These are phyloP conservation scores for Nemania sp. DNA, from an alignment of 2,329 filamentous ascomycete genomes.

Conservation along the genomic window DNA sequence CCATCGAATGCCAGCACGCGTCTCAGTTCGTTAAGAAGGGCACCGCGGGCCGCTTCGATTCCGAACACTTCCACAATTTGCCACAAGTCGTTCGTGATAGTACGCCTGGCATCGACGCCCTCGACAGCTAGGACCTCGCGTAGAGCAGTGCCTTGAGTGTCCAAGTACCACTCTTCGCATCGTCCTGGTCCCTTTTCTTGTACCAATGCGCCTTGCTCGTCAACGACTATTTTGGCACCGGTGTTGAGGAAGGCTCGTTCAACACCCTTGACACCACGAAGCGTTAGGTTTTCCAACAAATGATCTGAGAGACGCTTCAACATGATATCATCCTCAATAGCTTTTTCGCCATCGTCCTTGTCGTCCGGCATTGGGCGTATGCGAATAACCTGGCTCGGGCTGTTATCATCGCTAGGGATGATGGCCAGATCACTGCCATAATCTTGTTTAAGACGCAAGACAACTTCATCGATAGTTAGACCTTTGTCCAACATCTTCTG, in stretches of 20 bases:
- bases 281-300: conserved; percentile 84
- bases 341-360: conserved; percentile 66
- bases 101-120: conserved; percentile 83
- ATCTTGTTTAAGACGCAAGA: conserved; percentile 83
- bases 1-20: conserved; percentile 96
- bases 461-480: conserved; percentile 88
- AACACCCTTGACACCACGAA: conserved; percentile 87
- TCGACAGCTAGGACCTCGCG: conserved; percentile 82
- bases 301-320: conserved; percentile 90
- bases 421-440: conserved; percentile 85
- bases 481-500: conserved; percentile 96
- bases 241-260: conserved; percentile 92
- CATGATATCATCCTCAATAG: conserved; percentile 84
- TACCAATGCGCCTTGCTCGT: conserved; percentile 71
- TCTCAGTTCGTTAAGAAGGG: conserved; percentile 84
- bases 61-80: conserved; percentile 94
- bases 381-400: conserved; percentile 91
- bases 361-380: conserved; percentile 77
- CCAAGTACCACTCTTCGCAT: conserved; percentile 93
- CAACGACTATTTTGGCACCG: conserved; percentile 68
- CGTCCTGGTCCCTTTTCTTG: conserved; percentile 72
- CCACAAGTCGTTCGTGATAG: conserved; percentile 93
- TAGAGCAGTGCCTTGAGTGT: conserved; percentile 88
- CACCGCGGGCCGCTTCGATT: conserved; percentile 89
- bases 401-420: conserved; percentile 98